Evolutionary conservation across 331 rosid genomes (phyloP), one percentile per base, ranked within the genome.

Genomic region (Prunus yedoensis): DNA sequence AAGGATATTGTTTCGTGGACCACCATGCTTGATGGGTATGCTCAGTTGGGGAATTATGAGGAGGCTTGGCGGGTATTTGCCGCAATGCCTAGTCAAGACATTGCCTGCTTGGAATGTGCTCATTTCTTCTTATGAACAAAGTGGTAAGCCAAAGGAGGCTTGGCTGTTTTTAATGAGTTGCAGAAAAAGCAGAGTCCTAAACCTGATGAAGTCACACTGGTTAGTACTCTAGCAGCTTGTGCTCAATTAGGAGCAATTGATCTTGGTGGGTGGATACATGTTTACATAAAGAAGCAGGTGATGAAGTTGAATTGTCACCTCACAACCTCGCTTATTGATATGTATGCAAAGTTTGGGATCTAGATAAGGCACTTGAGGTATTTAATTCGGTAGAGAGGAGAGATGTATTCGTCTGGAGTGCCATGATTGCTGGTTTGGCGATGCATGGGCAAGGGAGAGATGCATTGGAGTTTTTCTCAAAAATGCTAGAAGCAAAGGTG

Each of bases 1-100:
- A 89, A 79, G 79, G 92, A 89, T 58, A 49, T 89, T 23, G 82
- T 89, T 52, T 84, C 91, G 11, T 87, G 94, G 94, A 89, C 92
- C 49, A 82, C 90, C 28, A 76, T 87, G 84, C 87, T 89, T 74
- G 90, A 89, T 80, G 94, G 90, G 63, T 83, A 80, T 74, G 86
- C 92, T 38, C 89, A 80, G 73, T 64, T 23, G 38, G 91, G 89
- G 41, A 76, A 85, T 18, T 87, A 80, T 59, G 76, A 84, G 9
- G 78, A 81, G 83, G 90, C 90, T 70, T 74, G 35, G 67, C 41
- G 7, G 35, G 21, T 82, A 35, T 87, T 87, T 35, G 58, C 78
- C 47, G 79, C 79, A 38, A 80, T 87, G 85, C 92, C 90, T 68
- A 15, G 64, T 54, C 78, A 88, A 63, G 90, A 77, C 23, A 84